Base-by-base conservation (phyloP, 176 grass and related monocot genomes). In the Eragrostis curvula region DNA sequence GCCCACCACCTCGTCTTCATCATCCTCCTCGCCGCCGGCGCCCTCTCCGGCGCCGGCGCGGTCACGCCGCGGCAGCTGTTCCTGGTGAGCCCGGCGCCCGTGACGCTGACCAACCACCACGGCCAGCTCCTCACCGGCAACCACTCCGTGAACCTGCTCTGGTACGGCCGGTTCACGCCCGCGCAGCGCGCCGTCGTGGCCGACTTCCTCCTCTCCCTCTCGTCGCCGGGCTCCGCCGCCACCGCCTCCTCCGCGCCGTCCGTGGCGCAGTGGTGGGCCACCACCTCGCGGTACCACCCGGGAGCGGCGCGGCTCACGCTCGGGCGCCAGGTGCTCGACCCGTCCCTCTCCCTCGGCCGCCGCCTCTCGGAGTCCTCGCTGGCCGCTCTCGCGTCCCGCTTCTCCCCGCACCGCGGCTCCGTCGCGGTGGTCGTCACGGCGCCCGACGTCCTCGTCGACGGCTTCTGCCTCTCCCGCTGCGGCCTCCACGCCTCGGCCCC, bases 381-480 rank as follows among this genome's bases (percentile, higher is more conserved):
- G 18, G 64, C 74, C 49, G 45, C 74, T 16, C 93, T 95, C 6
- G 85, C 93, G 4, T 39, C 85, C 8, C 90, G 78, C n/a, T 67
- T 87, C 18, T 57, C 75, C n/a, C 93, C 90, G 42, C 93, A 92
- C 70, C 93, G 90, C 7, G 69, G 49, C 43, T 81, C 92, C 23
- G 66, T 95, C 10, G 86, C 81, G 8, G 78, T 86, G n/a, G 78
- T 95, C 0, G 50, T 95, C 44, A 92, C 89, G 2, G 81, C 78
- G 21, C 47, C 87, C 25, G 78, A 92, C 60, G 81, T 95, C 52
- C 73, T 81, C 20, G 92, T 92, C 23, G 87, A 94, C 40, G 89
- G 92, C 5, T 92, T 94, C 81, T 94, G 92, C 84, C 66, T 94
- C 77, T 87, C 84, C 73, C 89, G 50, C 72, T 94, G 92, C 74